Evolutionary conservation across 2,329 filamentous ascomycete species (phyloP), one percentile per base, ranked within the genome.

Genomic region (Pseudocercospora fijiensis): DNA sequence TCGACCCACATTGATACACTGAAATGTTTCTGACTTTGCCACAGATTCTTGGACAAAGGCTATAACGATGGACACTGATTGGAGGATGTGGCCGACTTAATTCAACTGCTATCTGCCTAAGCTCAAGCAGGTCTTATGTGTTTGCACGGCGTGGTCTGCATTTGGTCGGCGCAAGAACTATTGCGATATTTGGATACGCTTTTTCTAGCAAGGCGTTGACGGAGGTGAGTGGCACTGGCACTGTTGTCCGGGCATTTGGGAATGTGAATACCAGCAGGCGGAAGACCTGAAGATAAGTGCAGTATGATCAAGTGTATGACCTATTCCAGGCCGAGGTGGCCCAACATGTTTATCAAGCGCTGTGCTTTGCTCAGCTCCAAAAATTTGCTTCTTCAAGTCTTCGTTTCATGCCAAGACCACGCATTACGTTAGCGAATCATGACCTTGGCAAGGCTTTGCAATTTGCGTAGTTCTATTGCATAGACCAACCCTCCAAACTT

Each of bases 1-100:
- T 62, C 22, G 16, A 6, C 16, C 20, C 10, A 26, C 6, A 7
- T 24, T 1, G 27, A 56, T 37, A 4, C 13, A 11, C 51, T 43
- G 18, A 6, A 18, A 20, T 27, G 10, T 41, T 49, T 51, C 56
- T 64, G 45, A 64, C 62, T 18, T 24, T 6, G 24, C 5, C 30
- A 11, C 27, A 65, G 63, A 28, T 66, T 66, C 56, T 56, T 55
- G 28, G 64, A 66, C 51, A 64, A 64, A 51, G 64, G 64, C 22
- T 66, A 66, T 28, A 60, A 66, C 20, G 64, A 66, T 26, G 47
- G 55, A 56, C 55, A 27, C 37, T 27, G 58, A 30, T 20, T 45
- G 52, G 49, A 30, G 28, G 26, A n/a, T 13, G 16, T 4, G 16
- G 13, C 7, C 22, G 18, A 16, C 18, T 13, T 24, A 1, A 26